phyloP scores from a whole-genome alignment of 2,329 filamentous ascomycete species.

The Didymella keratinophila region DNA sequence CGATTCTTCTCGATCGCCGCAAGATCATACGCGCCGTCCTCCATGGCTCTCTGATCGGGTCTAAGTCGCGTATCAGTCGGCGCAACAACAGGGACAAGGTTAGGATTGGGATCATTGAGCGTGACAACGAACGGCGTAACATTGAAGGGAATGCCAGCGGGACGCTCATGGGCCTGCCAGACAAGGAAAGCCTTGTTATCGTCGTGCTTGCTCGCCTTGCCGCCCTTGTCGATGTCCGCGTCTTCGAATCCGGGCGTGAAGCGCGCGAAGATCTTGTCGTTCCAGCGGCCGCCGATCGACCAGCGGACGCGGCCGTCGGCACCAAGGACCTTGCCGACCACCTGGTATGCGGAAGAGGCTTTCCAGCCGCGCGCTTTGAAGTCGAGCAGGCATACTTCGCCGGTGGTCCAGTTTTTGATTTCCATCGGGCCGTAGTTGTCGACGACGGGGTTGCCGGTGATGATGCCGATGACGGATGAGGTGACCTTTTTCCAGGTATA shows the following conservation, averaged over 20 bases:
- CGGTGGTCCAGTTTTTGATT: slow-evolving; percentile 95
- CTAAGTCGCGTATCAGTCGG: slow-evolving; percentile 93
- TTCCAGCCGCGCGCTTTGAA: slow-evolving; percentile 98
- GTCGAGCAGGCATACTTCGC: slow-evolving; percentile 86
- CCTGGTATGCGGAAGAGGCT: slow-evolving; percentile 87
- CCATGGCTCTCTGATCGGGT: slow-evolving; percentile 97
- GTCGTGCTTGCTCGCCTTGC: slow-evolving; percentile 58
- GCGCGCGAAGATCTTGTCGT: slow-evolving; percentile 94
- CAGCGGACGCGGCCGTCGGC: slow-evolving; percentile 80
- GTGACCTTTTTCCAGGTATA: slow-evolving; percentile 99
- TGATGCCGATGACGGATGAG: slow-evolving; percentile 96
- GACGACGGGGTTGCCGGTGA: slow-evolving; percentile 94
- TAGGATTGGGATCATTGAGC: slow-evolving; percentile 89
- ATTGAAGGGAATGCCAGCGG: slow-evolving; percentile 91
- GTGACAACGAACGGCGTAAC: slow-evolving; percentile 95
- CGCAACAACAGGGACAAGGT: slow-evolving; percentile 77
- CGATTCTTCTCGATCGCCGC: slow-evolving; percentile 94
- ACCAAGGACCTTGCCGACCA: slow-evolving; percentile 85
- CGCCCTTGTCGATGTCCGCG: slow-evolving; percentile 62
- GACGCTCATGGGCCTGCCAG: slow-evolving; percentile 87
- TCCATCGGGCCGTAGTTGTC: slow-evolving; percentile 98
- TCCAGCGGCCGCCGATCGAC: slow-evolving; percentile 94
- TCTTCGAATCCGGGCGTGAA: slow-evolving; percentile 90
- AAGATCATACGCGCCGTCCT: slow-evolving; percentile 95
- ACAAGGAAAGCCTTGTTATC: slow-evolving; percentile 84